Base-by-base conservation (phyloP, 2,329 filamentous ascomycete genomes). In the Curvularia spicifera region DNA sequence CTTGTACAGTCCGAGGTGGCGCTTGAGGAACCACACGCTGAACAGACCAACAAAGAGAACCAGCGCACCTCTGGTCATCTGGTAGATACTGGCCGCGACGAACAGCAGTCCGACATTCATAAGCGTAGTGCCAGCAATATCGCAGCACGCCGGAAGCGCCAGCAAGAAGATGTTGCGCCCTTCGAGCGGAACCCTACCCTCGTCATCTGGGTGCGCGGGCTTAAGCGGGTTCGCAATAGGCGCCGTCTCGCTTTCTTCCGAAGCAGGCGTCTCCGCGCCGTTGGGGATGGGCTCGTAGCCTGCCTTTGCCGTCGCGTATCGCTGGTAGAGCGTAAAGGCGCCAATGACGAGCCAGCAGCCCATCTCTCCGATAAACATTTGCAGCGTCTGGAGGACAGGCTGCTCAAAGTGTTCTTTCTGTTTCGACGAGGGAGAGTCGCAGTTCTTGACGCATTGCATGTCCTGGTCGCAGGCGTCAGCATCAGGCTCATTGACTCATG, bases 321-420 rank as follows among this genome's bases (percentile, higher is more conserved):
- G 85, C 48, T 83, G 82, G 77, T 90, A 91, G 2, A 94, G 78
- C 22, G 85, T 82, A 73, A 90, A 88, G 49, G 85, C 71, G 22
- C 89, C 87, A 43, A 98, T 85, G 52, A 99, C 91, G 13, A 98
- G 84, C 93, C 94, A 99, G 81, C 93, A 96, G 63, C 93, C 94
- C 84, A 91, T 90, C 78, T 99, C 95, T 55, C 95, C 95, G 61
- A 97, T 85, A 76, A 99, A 99, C 95, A 99, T 99, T 78, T 98
- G 95, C 1, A 92, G 82, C 1, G 95, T 98, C 77, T 99, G 95
- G 53, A 98, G 87, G 51, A 99, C 93, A 18, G 95, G 95, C 76
- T 98, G 94, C 77, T 97, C 92, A 79, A 99, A 98, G 68, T 86
- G 85, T 63, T 85, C 81, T 52, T 87, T 89, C 65, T 89, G 85